Conservation (phyloP, 176 grass and related monocot species). For the Lolium multiflorum region DNA sequence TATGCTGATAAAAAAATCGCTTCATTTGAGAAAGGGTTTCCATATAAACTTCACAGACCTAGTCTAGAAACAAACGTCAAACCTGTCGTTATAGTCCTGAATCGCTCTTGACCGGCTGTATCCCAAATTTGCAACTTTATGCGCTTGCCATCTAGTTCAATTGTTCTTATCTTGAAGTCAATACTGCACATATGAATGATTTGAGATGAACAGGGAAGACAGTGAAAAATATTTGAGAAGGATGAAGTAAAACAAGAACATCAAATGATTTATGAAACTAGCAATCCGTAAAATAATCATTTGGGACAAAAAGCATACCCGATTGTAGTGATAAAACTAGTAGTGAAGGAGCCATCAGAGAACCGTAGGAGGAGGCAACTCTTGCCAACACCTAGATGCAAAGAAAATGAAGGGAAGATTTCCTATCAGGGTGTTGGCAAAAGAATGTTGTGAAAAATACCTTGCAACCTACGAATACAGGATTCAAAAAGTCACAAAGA, state of each 20-base stretch:
- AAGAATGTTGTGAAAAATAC: conserved; percentile 11
- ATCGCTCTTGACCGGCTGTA: conserved; percentile 81
- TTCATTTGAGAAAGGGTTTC: conserved; percentile 17
- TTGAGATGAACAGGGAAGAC: not conserved
- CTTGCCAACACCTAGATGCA: conserved; percentile 69
- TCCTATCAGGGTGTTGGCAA: not conserved
- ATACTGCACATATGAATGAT: conserved; percentile 47
- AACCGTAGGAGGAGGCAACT: conserved; percentile 77
- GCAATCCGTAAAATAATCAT: not conserved
- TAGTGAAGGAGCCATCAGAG: conserved; percentile 79
- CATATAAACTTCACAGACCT: conserved; percentile 19
- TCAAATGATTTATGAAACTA: conserved; percentile 11
- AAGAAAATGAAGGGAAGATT: not conserved
- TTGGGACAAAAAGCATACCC: conserved; percentile 51
- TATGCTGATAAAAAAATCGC: conserved; percentile 57
- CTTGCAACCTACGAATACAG: not conserved
- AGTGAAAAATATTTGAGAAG: not conserved
- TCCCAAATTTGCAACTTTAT: conserved; percentile 86
- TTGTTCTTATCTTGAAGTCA: conserved; percentile 82
- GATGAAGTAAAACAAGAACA: not conserved
- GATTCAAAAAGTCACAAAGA: not conserved
- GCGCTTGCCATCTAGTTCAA: conserved; percentile 73
- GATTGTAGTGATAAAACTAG: conserved; percentile 82
- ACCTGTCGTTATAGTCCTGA: conserved; percentile 83
- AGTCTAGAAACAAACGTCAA: conserved; percentile 11